Evolutionary conservation across 352 stramenopile species (phyloP).

Genomic region (Globisporangium paddicum): DNA sequence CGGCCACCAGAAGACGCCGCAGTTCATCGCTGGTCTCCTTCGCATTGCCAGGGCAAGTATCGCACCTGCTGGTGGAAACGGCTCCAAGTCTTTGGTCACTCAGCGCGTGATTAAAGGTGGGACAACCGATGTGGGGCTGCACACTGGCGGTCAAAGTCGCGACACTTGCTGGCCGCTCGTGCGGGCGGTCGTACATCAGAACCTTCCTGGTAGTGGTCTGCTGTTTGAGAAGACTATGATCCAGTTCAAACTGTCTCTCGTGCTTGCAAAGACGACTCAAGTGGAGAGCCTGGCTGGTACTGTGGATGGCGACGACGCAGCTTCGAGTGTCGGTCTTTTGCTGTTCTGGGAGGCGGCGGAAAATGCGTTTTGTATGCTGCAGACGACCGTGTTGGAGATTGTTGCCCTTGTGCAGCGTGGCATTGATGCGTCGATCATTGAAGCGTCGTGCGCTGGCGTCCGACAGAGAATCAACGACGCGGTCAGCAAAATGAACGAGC

Average conservation of each 20-base stretch:
- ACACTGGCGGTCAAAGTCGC: slow-evolving; percentile 34
- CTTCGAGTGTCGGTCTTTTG: background rate
- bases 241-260: slow-evolving; percentile 21
- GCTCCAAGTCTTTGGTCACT: background rate
- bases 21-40: slow-evolving; percentile 43
- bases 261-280: background rate
- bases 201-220: slow-evolving; percentile 23
- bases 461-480: background rate
- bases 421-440: background rate
- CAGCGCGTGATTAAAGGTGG: slow-evolving; percentile 17
- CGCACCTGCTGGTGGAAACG: background rate
- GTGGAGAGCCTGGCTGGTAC: background rate
- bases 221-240: slow-evolving; percentile 38
- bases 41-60: background rate
- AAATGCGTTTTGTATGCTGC: slow-evolving; percentile 17
- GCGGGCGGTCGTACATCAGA: slow-evolving; percentile 24
- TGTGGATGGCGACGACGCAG: background rate
- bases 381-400: background rate
- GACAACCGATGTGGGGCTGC: slow-evolving; percentile 45
- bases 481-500: background rate
- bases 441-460: background rate
- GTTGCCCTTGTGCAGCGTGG: slow-evolving; percentile 5
- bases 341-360: background rate
- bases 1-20: slow-evolving; percentile 44
- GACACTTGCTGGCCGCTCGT: slow-evolving; percentile 61